These are phyloP conservation scores for Calonectria pauciramosa DNA, from an alignment of 2,329 filamentous ascomycete genomes.

Conservation along the genomic window DNA sequence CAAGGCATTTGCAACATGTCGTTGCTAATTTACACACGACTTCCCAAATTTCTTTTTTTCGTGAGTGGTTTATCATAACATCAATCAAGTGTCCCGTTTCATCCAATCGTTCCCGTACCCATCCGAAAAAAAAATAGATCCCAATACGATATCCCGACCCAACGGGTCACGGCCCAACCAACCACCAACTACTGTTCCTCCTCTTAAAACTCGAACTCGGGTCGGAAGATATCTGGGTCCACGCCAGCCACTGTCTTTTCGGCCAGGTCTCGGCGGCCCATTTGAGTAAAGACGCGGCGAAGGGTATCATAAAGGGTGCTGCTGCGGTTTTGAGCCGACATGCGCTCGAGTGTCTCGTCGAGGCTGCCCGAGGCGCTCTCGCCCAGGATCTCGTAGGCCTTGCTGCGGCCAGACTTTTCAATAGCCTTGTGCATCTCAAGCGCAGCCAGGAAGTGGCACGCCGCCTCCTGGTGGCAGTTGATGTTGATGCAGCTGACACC, in stretches of 20 bases:
- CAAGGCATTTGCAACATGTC: background rate
- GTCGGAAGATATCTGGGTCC: slow-evolving; percentile 89
- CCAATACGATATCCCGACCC: background rate
- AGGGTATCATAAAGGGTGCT: slow-evolving; percentile 97
- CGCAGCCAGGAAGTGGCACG: slow-evolving; percentile 91
- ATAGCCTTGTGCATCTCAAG: slow-evolving; percentile 96
- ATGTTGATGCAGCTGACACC: slow-evolving; percentile 98
- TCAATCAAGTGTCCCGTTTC: slow-evolving; percentile 10
- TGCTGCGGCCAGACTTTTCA: slow-evolving; percentile 85
- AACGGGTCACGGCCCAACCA: background rate
- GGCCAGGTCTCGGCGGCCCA: slow-evolving; percentile 89
- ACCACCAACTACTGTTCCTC: background rate
- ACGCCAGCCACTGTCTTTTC: slow-evolving; percentile 91
- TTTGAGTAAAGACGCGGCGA: slow-evolving; percentile 94
- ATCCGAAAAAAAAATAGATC: background rate
- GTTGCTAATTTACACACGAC: slow-evolving; percentile 1
- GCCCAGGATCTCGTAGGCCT: slow-evolving; percentile 86
- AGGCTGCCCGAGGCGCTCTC: slow-evolving; percentile 56
- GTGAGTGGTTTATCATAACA: background rate
- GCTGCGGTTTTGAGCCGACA: slow-evolving; percentile 95
- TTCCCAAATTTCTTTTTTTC: slow-evolving; percentile 14
- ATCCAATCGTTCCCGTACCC: slow-evolving; percentile 2
- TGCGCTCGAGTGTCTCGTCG: slow-evolving; percentile 84
- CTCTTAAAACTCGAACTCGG: slow-evolving; percentile 85
- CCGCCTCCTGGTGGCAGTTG: slow-evolving; percentile 92